Evolutionary conservation across 345 rosid species (phyloP), one percentile per base, ranked within the genome.

Genomic region (Linum tenue): DNA sequence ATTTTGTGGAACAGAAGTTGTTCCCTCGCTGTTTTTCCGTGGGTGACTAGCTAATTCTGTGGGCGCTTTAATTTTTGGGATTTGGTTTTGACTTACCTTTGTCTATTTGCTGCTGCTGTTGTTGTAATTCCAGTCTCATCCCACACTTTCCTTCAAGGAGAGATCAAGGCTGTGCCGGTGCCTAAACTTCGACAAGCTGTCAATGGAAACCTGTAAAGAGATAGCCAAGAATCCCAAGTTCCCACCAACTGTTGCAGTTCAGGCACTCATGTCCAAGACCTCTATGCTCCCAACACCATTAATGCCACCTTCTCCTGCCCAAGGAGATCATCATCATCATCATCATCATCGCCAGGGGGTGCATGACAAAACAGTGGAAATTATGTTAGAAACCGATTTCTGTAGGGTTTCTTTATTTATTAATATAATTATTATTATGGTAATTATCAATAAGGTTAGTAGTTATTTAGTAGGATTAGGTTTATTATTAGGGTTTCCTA

Each of bases 151-250:
- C 42, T 76, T 82, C 3, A 85, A 84, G 71, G 88, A 84, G 63
- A 68, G 90, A 64, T 81, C 91, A 65, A 80, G 72, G 66, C 61
- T 90, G 50, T 90, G 91, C 68, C 60, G 80, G 64, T 90, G 97
- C 71, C 78, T 90, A 0, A 82, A 84, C 74, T 87, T 78, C 74
- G 70, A 77, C 80, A 90, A 87, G 71, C 80, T 90, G n/a, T 82
- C 83, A 64, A 55, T 90, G 10, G 94, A 80, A 73, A 80, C 84
- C 37, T 82, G 94, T 59, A 90, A 87, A 72, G 85, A 90, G 50
- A 82, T 90, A 31, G 91, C 91, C 2, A 90, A 82, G 78, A 90
- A 85, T 59, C 97, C 91, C 0, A 87, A 82, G 71, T 85, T 87
- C 69, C 88, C 97, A n/a, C 97, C 97, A 56, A 78, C 71, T 58